Base-by-base conservation (phyloP, 352 stramenopile species). In the Globisporangium radiosum region DNA sequence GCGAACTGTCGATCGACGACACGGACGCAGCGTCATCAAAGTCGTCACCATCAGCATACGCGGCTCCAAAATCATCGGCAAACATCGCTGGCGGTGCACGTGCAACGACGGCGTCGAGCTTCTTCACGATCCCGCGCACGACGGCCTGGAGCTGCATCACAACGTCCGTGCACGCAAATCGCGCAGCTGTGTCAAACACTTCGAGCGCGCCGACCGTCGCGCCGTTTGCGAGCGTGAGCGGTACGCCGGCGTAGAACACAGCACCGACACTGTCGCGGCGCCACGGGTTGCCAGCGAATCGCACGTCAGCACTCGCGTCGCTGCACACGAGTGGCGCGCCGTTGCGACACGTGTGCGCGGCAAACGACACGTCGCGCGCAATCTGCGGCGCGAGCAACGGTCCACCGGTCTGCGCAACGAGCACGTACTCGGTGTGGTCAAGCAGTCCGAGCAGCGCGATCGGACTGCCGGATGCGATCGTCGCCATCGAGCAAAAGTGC, bases 401-500 rank as follows among this genome's bases (percentile, higher is more conserved):
- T 5, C 19, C 47, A 40, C 47, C 85, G 70, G 13, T 69, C 72
- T 68, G 87, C 67, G 42, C 73, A 72, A 63, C 77, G 19, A 90
- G 64, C 10, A 86, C 61, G 48, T 89, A 92, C 36, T 90, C 80
- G 59, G 88, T 71, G 54, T 73, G 81, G 39, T 87, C 82, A 9
- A 95, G 66, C 47, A 95, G 61, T 0, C 81, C 85, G 7, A 92
- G 69, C 0, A 92, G 45, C 5, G 82, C 81, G 52, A 89, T 76
- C 0, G 77, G 70, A 49, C 78, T 88, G 44, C 76, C 73, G 1
- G 81, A 85, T n/a, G 82, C 84, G 58, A 92, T 93, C 37, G 81
- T 76, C 52, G 81, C 81, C 78, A 95, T 92, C 52, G 79, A 87
- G 64, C 78, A 88, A 36, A 93, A 73, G 61, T 92, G 80, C 42